Evolutionary conservation across 2,329 filamentous ascomycete genomes (phyloP).

Genomic region (Botrytis cinerea): DNA sequence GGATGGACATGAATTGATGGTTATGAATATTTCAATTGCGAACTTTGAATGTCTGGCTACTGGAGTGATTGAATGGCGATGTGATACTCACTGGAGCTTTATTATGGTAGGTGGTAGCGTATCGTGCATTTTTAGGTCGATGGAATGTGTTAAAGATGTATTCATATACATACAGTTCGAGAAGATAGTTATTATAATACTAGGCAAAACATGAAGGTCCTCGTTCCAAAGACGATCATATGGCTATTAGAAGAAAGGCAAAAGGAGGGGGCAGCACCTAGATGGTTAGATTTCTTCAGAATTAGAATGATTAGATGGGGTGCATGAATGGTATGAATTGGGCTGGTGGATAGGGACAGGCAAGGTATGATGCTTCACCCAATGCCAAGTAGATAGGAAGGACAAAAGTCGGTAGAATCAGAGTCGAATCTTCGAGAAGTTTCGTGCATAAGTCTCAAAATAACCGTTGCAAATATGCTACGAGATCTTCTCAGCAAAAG

Average conservation of each 20-base stretch:
- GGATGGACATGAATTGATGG: constrained; percentile 9
- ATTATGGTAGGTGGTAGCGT: background rate
- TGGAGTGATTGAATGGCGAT: background rate
- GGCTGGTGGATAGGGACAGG: too few relatives aligned
- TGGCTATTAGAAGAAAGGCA: too few relatives aligned
- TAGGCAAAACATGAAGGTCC: background rate
- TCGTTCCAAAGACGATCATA: background rate
- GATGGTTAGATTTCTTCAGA: too few relatives aligned
- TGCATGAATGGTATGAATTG: too few relatives aligned
- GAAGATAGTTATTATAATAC: background rate
- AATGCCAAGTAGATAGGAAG: background rate
- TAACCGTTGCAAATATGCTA: background rate
- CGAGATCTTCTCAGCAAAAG: background rate
- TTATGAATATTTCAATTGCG: constrained; percentile 6
- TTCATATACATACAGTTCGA: background rate
- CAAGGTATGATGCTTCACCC: background rate
- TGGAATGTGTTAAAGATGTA: background rate
- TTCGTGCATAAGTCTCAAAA: background rate
- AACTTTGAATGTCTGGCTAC: background rate
- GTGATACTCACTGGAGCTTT: background rate
- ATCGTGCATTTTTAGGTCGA: background rate
- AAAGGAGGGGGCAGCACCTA: too few relatives aligned
- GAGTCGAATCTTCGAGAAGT: background rate
- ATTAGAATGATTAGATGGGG: too few relatives aligned
- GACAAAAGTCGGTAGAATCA: background rate